phyloP scores from a whole-genome alignment of 768 basidiomycete species.

The Holtermanniella nyarrowii region DNA sequence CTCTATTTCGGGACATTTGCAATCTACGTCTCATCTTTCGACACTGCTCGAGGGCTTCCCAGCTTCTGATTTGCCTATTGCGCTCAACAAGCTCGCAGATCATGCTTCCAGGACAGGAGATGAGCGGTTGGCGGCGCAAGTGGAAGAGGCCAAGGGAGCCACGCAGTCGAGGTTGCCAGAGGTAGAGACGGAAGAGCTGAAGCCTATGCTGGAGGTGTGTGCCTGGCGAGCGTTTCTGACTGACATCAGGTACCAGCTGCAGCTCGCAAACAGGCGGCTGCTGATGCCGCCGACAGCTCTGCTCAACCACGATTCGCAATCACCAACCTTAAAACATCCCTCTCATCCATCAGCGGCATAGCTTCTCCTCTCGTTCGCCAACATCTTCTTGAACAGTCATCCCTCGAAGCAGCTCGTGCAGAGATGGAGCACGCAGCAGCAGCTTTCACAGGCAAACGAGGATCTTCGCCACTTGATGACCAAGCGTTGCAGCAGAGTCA shows the following conservation, averaged over 20 bases:
- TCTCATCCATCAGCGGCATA: constrained; percentile 41
- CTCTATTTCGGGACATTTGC: no score
- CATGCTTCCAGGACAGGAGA: constrained; percentile 12
- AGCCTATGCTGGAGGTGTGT: constrained; percentile 25
- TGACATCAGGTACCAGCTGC: not conserved
- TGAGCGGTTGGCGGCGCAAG: constrained; percentile 11
- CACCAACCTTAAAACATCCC: constrained; percentile 40
- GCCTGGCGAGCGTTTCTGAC: no score
- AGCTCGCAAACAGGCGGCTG: not conserved
- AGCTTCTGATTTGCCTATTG: constrained; percentile 20
- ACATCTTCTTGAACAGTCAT: constrained; percentile 27
- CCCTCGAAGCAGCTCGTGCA: constrained; percentile 28
- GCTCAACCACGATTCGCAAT: constrained; percentile 28
- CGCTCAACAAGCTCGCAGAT: constrained; percentile 15
- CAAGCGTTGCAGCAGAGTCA: constrained; percentile 15
- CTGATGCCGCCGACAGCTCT: not conserved
- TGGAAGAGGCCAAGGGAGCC: constrained; percentile 14
- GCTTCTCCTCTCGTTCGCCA: constrained; percentile 26
- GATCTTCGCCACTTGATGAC: constrained; percentile 10
- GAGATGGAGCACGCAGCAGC: constrained; percentile 30
- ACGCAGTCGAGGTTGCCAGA: constrained; percentile 19
- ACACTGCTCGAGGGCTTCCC: no score
- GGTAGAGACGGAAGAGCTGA: constrained; percentile 21
- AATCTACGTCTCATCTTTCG: no score
- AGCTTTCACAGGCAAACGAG: constrained; percentile 2